These are phyloP conservation scores for Xylaria longipes DNA, from an alignment of 495 filamentous ascomycete genomes.

Conservation along the genomic window DNA sequence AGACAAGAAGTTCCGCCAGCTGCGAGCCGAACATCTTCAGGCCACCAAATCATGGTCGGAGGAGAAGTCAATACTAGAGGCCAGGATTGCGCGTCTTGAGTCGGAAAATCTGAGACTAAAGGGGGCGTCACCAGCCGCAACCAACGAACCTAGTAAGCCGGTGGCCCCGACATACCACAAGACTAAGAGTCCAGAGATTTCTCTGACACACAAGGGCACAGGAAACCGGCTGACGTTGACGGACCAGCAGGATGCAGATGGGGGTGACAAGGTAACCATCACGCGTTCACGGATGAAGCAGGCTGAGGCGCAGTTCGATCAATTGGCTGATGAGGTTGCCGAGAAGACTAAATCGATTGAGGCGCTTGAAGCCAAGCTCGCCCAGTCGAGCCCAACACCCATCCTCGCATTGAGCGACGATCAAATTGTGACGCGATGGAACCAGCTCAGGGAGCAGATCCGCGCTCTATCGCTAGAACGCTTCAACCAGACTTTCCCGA, in stretches of 20 bases:
- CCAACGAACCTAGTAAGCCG: background rate
- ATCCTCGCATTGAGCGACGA: slow-evolving; percentile 25
- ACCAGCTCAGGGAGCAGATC: slow-evolving; percentile 28
- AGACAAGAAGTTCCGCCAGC: slow-evolving; percentile 29
- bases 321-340: slow-evolving; percentile 21
- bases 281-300: slow-evolving; percentile 28
- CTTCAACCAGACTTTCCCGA: slow-evolving; percentile 26
- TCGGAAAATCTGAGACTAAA: slow-evolving; percentile 27
- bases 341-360: slow-evolving; percentile 33
- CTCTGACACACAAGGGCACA: slow-evolving; percentile 15
- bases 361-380: slow-evolving; percentile 24
- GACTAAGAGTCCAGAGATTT: background rate
- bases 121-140: background rate
- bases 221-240: background rate
- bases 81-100: slow-evolving; percentile 30
- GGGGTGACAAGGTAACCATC: slow-evolving; percentile 27
- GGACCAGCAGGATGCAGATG: slow-evolving; percentile 10
- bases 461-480: slow-evolving; percentile 26
- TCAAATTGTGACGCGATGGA: slow-evolving; percentile 29
- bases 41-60: slow-evolving; percentile 26
- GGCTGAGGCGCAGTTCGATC: slow-evolving; percentile 27
- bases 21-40: slow-evolving; percentile 24
- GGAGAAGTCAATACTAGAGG: slow-evolving; percentile 30
- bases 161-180: background rate
- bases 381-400: slow-evolving; percentile 2